Base-by-base conservation (phyloP, 176 grass and related monocot genomes). In the Echinochloa phyllopogon region DNA sequence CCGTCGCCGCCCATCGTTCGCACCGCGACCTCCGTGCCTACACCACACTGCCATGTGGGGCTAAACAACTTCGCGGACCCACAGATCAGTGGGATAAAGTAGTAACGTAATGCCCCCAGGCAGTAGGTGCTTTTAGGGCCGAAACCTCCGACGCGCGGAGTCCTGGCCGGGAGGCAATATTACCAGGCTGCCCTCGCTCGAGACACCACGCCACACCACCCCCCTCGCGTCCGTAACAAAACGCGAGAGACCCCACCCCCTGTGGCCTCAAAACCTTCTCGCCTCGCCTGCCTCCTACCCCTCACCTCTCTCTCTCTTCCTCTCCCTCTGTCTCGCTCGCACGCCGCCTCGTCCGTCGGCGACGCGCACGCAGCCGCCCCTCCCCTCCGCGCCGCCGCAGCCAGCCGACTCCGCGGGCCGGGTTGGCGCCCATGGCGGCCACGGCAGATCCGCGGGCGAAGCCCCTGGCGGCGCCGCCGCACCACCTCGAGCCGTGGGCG, bases 371-470 rank as follows among this genome's bases (percentile, higher is more conserved):
- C 68, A 45, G 21, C 44, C 40, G 14, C 41, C 53, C 15, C 4
- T 17, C 41, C 53, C 15, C 4, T 17, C 12, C 20, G 6, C 55
- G 10, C 50, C 50, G 15, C 72, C 25, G n/a, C 23, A 39, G 14
- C 0, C 18, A 0, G 20, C 47, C 3, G 33, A 10, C 14, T 0
- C 48, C 48, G 29, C 5, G 6, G 10, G 14, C 9, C 10, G 6
- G 13, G 14, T 15, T 0, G 50, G 4, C 29, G 72, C 3, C 11
- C 41, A 94, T 94, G 94, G 92, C 94, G 13, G 82, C 94, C 16
- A 82, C 92, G 23, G 88, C 83, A 61, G 94, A 97, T 91, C 89
- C 87, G 48, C 82, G 75, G 61, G 91, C 84, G 6, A 88, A 92
- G 53, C 86, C 90, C 15, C 64, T 82, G 12, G 15, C 41, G 27